Evolutionary conservation across 1,139 yeast genomes (phyloP).

Genomic region (Saccharomyces hybrid): DNA sequence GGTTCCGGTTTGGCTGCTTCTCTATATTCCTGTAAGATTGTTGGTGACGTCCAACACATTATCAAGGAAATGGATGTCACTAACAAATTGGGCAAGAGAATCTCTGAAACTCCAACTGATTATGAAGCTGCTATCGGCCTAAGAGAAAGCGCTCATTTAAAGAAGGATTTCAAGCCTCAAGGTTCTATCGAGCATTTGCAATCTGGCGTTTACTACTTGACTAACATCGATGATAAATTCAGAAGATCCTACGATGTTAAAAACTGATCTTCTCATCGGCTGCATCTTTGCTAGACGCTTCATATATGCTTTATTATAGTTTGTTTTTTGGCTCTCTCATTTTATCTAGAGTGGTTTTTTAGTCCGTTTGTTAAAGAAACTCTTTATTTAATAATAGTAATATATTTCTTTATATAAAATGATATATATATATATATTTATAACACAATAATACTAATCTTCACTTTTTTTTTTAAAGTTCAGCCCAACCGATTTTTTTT

Average conservation of each 20-base stretch:
- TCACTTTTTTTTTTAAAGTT: not conserved
- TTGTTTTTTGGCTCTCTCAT: no score
- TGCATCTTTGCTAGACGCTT: not conserved
- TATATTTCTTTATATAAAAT: not conserved
- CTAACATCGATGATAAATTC: slow-evolving; percentile 77
- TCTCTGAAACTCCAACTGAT: slow-evolving; percentile 60
- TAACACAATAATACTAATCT: not conserved
- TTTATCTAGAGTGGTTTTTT: not conserved
- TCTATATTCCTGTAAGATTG: slow-evolving; percentile 68
- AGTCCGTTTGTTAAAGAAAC: not conserved
- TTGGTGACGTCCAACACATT: slow-evolving; percentile 71
- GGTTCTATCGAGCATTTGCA: slow-evolving; percentile 69
- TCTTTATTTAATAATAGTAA: not conserved
- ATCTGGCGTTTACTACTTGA: slow-evolving; percentile 76
- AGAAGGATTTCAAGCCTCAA: slow-evolving; percentile 68
- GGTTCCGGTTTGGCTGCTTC: slow-evolving; percentile 98
- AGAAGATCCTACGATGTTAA: slow-evolving; percentile 72
- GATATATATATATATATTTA: not conserved
- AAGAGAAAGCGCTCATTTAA: slow-evolving; percentile 84
- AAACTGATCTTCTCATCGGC: slow-evolving; percentile 31
- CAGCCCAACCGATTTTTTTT: not conserved
- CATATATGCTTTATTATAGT: slow-evolving; percentile 1
- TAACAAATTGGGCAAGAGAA: slow-evolving; percentile 56
- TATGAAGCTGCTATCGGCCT: slow-evolving; percentile 74
- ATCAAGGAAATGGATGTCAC: slow-evolving; percentile 61